Conservation (phyloP, 75 land plant genomes). For the Larix kaempferi region DNA sequence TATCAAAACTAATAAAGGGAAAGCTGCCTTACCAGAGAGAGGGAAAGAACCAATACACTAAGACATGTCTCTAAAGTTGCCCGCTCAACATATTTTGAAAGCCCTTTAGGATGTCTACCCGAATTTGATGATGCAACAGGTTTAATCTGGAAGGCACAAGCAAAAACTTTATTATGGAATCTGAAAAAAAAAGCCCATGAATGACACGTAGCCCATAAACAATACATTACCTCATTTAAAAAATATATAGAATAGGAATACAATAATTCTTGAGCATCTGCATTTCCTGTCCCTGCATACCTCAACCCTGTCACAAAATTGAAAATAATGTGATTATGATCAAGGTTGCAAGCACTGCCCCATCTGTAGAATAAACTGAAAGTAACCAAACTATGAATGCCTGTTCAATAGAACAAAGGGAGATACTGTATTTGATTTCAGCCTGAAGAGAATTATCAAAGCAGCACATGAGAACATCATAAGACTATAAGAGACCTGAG, state of each 20-base stretch:
- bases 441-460: background rate
- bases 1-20: background rate
- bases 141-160: conserved; percentile 53
- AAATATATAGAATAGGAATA: conserved; percentile 81
- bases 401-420: background rate
- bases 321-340: background rate
- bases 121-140: conserved; percentile 46
- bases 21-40: conserved; percentile 65
- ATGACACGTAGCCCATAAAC: background rate
- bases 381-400: background rate
- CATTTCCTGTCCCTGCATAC: conserved; percentile 93
- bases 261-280: conserved; percentile 79
- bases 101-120: conserved; percentile 46
- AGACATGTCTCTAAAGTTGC: conserved; percentile 91
- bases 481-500: too few species aligned
- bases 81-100: conserved; percentile 77
- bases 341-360: background rate
- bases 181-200: background rate
- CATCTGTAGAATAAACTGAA: background rate
- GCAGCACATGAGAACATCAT: background rate
- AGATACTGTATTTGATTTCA: background rate
- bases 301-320: conserved; percentile 54
- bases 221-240: conserved; percentile 73
- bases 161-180: conserved; percentile 1
- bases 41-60: conserved; percentile 82